Evolutionary conservation across 805 yeast species (phyloP), one percentile per base, ranked within the genome.

Genomic region (Spathaspora girioi): DNA sequence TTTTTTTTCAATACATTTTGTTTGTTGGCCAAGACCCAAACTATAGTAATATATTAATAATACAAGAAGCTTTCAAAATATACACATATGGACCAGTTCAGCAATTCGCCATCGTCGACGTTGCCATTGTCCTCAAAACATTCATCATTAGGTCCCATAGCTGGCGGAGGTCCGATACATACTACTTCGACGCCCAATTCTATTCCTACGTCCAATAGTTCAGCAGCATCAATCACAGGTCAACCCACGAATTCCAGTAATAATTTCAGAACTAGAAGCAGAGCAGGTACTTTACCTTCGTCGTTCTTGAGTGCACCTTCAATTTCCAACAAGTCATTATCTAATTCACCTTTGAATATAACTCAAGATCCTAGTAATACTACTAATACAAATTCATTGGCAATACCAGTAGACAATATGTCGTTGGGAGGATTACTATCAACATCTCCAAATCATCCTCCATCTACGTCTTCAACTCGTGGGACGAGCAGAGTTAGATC

Each of bases 201-300:
- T 14, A 65, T 56, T 56, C 74, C 58, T 75, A 77, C 40, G 14
- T 9, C 40, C 7, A 35, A 35, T 35, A 35, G 40, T 35, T 40
- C 43, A 26, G 15, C 47, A 29, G n/a, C 47, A 45, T 10, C 47
- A 31, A 45, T 19, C 14, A 29, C 38, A 45, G 26, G 38, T 27
- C 26, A 18, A 10, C 5, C 47, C 17, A 31, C 47, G 2, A n/a
- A 42, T 3, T 15, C 35, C 29, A 58, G 67, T 54, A 63, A 23
- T 23, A 23, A 23, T 23, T 23, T 12, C 32, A 66, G 57, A 57
- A 75, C 58, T 75, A 77, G 94, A 54, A 82, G 87, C 44, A 77
- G 96, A 56, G 87, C 94, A 1, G 94, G 94, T 2, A 88, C 96
- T 12, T 69, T 88, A 46, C 93, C 94, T 8, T 83, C 91, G 18